Evolutionary conservation across 345 rosid genomes (phyloP).

Genomic region (Eucalyptus polybractea): DNA sequence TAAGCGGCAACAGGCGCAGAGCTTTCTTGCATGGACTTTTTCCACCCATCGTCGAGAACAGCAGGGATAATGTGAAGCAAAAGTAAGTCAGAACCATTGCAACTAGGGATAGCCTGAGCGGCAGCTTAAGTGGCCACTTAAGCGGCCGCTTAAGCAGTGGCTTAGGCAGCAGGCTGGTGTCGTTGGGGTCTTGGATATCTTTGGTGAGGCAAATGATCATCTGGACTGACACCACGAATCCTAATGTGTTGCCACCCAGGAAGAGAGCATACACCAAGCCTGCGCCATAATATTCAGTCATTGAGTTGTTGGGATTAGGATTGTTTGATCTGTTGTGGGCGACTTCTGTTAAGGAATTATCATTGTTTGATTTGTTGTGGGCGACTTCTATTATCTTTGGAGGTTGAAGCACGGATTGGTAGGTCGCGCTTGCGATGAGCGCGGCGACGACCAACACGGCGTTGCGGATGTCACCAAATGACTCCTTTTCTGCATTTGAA

Average conservation of each 20-base stretch:
- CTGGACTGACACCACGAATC: not conserved
- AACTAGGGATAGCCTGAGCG: not conserved
- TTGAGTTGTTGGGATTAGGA: too few relatives aligned
- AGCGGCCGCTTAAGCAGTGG: too few relatives aligned
- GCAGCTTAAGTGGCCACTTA: not conserved
- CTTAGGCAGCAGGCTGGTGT: rapidly evolving
- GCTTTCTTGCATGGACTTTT: not conserved
- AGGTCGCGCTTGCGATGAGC: rapidly evolving
- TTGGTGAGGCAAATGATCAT: not conserved
- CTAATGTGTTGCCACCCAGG: not conserved
- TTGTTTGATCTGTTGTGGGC: too few relatives aligned
- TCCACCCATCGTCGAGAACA: not conserved
- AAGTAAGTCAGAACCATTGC: not conserved
- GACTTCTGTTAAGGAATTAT: too few relatives aligned
- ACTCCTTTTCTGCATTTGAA: not conserved
- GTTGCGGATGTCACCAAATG: not conserved
- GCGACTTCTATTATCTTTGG: not conserved
- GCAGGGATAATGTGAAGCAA: not conserved
- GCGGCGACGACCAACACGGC: not conserved
- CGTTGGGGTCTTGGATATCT: too few relatives aligned
- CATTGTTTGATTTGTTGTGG: too few relatives aligned
- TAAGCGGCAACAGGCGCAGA: rapidly evolving
- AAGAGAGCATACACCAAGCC: not conserved
- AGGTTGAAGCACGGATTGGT: not conserved
- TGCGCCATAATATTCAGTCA: not conserved